Conservation (phyloP, 2,329 filamentous ascomycete species). For the Xylaria sp. region DNA sequence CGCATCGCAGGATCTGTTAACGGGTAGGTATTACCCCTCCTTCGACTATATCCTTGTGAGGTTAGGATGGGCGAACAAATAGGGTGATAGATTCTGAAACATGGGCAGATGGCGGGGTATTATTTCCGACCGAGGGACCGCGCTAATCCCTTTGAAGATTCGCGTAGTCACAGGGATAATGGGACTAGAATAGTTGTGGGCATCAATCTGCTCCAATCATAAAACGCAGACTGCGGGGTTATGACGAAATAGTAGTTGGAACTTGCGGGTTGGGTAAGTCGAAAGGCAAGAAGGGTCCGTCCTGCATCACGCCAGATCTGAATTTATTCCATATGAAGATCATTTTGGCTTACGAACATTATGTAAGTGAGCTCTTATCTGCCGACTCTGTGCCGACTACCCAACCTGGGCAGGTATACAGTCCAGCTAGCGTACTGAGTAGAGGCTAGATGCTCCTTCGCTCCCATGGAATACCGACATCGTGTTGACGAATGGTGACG, state of each 20-base stretch:
- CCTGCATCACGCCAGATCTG: slow-evolving; percentile 32
- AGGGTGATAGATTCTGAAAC: slow-evolving; percentile 29
- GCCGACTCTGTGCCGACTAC: background rate
- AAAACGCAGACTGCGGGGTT: slow-evolving; percentile 14
- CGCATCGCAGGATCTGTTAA: slow-evolving; percentile 13
- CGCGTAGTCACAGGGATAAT: slow-evolving; percentile 3
- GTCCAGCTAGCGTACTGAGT: background rate
- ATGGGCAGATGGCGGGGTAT: slow-evolving; percentile 34
- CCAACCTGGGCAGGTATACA: background rate
- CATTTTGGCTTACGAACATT: slow-evolving; percentile 10
- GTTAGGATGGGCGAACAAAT: slow-evolving; percentile 11
- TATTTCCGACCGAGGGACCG: slow-evolving; percentile 13
- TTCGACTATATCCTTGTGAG: slow-evolving; percentile 10
- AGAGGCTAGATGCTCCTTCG: background rate
- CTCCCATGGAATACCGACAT: background rate
- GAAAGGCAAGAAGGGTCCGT: slow-evolving; percentile 36
- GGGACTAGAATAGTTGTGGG: slow-evolving; percentile 3
- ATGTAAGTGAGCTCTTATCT: slow-evolving; percentile 1
- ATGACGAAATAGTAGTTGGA: slow-evolving; percentile 33
- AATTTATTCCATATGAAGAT: slow-evolving; percentile 26
- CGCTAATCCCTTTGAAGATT: background rate
- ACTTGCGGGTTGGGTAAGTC: slow-evolving; percentile 34
- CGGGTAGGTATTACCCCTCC: slow-evolving; percentile 26
- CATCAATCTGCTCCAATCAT: slow-evolving; percentile 15
- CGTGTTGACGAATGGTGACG: background rate